Conservation (phyloP, 345 rosid species). For the Brassica rapa region DNA sequence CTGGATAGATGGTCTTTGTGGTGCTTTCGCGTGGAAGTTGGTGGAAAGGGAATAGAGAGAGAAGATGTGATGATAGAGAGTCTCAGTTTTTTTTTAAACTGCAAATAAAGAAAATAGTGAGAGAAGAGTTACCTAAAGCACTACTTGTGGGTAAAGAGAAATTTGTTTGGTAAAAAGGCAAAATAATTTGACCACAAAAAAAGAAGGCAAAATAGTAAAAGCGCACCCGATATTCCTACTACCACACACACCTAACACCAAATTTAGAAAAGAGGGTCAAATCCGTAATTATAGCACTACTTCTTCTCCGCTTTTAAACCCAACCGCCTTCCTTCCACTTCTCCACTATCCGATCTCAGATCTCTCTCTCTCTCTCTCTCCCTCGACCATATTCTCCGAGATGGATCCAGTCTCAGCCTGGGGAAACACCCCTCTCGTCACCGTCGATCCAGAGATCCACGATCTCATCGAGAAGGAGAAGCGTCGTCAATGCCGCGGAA, state of each 20-base stretch:
- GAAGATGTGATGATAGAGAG: too few relatives aligned
- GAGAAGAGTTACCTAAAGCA: too few relatives aligned
- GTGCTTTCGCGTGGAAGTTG: too few relatives aligned
- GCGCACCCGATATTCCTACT: slow-evolving; percentile 1
- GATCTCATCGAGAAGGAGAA: slow-evolving; percentile 98
- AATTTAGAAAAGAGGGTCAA: slow-evolving; percentile 40
- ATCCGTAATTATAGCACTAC: slow-evolving; percentile 20
- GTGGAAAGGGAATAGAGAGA: too few relatives aligned
- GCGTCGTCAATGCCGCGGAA: slow-evolving; percentile 90
- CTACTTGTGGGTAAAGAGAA: too few relatives aligned
- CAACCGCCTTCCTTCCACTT: slow-evolving; percentile 30
- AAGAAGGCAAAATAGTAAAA: slow-evolving; percentile 28
- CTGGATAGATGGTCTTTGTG: too few relatives aligned
- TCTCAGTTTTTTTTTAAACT: too few relatives aligned
- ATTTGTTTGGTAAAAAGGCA: not conserved
- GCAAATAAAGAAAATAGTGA: too few relatives aligned
- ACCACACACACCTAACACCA: slow-evolving; percentile 42
- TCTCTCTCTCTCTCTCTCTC: slow-evolving; percentile 16
- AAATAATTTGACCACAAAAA: not conserved
- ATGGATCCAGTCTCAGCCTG: slow-evolving; percentile 88
- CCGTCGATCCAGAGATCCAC: slow-evolving; percentile 86
- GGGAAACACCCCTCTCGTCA: slow-evolving; percentile 72
- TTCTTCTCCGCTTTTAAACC: slow-evolving; percentile 30
- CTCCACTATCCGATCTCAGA: slow-evolving; percentile 25
- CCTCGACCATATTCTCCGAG: not conserved